Evolutionary conservation across 768 basidiomycete species (phyloP), one percentile per base, ranked within the genome.

Genomic region (Mycena kentingensis): DNA sequence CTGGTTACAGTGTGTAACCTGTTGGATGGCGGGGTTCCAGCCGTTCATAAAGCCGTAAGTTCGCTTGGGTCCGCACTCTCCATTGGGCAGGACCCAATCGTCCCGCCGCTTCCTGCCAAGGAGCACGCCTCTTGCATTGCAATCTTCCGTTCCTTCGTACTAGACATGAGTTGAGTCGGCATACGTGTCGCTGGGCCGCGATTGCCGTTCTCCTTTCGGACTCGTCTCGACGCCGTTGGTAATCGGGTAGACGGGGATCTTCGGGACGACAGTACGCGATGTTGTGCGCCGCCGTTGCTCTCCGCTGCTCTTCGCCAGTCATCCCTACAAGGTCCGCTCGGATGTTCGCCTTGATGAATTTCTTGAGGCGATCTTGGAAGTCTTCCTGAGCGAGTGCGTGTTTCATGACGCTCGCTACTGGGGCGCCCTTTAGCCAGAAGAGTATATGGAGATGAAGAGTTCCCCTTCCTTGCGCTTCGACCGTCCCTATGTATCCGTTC

Each of bases 381-480:
- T 46, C 46, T 16, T 56, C 62, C 2, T 34, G 42, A 34, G 62
- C 49, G 5, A 77, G 51, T 1, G 63, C 45, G 2, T 50, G 54
- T 1, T 36, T 24, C 54, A 73, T 72, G 37, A 66, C 62, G 0
- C 70, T 58, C 1, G 64, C n/a, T 8, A 46, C 64, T n/a, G 72
- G 73, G 4, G 66, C 58, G 35, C 65, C 46, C 7, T 51, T 25
- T 3, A 74, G 55, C 68, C 69, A 75, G 0, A 75, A 1, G 0
- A 76, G 47, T 15, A 73, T 39, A 53, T 75, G 73, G 0, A 69
- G 54, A 58, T 74, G 77, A 1, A 77, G 59, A 1, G 64, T 67
- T 0, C 69, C 71, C 18, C 72, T 54, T 1, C 70, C 73, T 58
- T 78, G 77, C 2, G 66, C 57, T 60, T 78, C 75, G 0, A 76